phyloP scores from a whole-genome alignment of 352 stramenopile species.

The Phytophthora capsici region DNA sequence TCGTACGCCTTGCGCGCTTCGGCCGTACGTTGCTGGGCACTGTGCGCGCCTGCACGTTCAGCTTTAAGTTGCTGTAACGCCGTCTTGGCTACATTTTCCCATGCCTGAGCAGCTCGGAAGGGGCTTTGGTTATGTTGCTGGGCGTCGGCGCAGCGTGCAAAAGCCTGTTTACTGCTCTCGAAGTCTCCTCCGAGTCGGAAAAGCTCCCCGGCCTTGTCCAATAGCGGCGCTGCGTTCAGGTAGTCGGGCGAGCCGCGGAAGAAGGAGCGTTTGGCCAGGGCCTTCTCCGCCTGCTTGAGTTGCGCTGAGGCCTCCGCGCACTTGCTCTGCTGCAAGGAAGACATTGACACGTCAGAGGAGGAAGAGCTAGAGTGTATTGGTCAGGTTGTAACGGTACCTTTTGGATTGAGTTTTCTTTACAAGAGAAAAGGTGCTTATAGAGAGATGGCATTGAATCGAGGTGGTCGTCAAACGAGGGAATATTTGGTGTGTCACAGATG shows the following conservation, averaged over 20 bases:
- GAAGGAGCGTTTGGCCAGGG: slow-evolving; percentile 56
- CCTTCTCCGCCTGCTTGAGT: slow-evolving; percentile 66
- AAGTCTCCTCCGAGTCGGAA: slow-evolving; percentile 72
- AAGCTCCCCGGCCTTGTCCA: slow-evolving; percentile 79
- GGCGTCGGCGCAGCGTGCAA: slow-evolving; percentile 59
- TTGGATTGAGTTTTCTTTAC: background rate
- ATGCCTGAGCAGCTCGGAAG: slow-evolving; percentile 78
- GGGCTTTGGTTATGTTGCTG: slow-evolving; percentile 78
- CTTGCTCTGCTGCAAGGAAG: slow-evolving; percentile 57
- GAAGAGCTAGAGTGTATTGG: slow-evolving; percentile 6
- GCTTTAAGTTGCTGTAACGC: slow-evolving; percentile 73
- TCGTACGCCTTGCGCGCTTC: slow-evolving; percentile 72
- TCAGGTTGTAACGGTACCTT: background rate
- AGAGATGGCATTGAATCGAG: slow-evolving; percentile 1
- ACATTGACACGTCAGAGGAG: slow-evolving; percentile 34
- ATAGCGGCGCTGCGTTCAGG: slow-evolving; percentile 63
- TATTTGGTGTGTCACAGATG: background rate
- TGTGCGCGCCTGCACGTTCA: slow-evolving; percentile 39
- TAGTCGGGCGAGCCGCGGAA: slow-evolving; percentile 79
- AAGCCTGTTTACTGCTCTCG: slow-evolving; percentile 65
- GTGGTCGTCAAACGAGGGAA: background rate
- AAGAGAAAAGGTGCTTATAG: background rate
- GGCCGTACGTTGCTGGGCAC: slow-evolving; percentile 39
- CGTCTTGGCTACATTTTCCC: slow-evolving; percentile 81
- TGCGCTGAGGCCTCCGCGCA: slow-evolving; percentile 55